Evolutionary conservation across 148 eudicot genomes (phyloP).

Genomic region (Persicaria tinctoria): DNA sequence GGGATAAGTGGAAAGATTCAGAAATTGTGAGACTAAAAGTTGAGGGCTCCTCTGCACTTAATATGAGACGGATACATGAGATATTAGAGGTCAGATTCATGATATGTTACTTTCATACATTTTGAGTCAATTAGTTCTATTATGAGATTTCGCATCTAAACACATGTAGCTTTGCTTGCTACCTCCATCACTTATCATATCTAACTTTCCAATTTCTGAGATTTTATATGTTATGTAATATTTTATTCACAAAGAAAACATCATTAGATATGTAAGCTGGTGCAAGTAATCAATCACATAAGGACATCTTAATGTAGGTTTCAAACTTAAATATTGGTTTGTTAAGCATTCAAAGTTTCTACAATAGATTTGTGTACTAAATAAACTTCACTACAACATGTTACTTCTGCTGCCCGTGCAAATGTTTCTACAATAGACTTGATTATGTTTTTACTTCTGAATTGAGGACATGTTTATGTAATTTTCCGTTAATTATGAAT

Average conservation of each 20-base stretch:
- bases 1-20: constrained; percentile 61
- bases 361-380: background rate
- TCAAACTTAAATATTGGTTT: background rate
- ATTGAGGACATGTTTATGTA: background rate
- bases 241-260: background rate
- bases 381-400: background rate
- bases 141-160: background rate
- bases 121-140: background rate
- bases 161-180: background rate
- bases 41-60: constrained; percentile 87
- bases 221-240: too few species aligned
- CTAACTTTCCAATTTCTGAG: background rate
- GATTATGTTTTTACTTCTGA: background rate
- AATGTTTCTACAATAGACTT: background rate
- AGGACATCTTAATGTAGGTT: background rate
- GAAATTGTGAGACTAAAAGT: constrained; percentile 76
- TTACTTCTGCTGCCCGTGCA: background rate
- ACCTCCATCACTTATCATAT: background rate
- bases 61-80: constrained; percentile 88
- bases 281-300: background rate
- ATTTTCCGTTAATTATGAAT: background rate
- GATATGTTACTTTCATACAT: background rate
- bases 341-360: background rate
- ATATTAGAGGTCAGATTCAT: constrained; percentile 67
- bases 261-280: background rate